Percentiles rank a stretch among this genome's conserved stretches.
These are phyloP conservation scores for Trametes sanguinea DNA, from an alignment of 768 basidiomycete genomes.

Conservation along the genomic window DNA sequence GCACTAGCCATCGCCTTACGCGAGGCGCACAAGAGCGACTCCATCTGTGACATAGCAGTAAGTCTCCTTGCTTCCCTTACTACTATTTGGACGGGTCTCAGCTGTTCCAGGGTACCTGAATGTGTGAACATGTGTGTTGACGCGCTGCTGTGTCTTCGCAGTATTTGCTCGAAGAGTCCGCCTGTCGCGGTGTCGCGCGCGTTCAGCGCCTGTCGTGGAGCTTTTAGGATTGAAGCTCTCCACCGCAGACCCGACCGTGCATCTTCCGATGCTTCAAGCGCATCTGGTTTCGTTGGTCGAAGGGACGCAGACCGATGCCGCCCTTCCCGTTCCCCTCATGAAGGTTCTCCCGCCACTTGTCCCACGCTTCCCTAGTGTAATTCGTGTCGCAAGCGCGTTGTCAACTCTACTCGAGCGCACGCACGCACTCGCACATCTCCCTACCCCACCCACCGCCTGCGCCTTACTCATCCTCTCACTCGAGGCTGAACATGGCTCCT, in stretches of 20 bases:
- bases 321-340: slow-evolving; percentile 25
- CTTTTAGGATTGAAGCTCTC: slow-evolving; percentile 56
- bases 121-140: slow-evolving; percentile 23
- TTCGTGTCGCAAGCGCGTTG: slow-evolving; percentile 26
- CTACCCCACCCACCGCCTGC: slow-evolving; percentile 56
- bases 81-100: slow-evolving; percentile 12
- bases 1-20: slow-evolving; percentile 71
- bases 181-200: slow-evolving; percentile 52
- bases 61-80: slow-evolving; percentile 21
- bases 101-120: slow-evolving; percentile 19
- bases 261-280: slow-evolving; percentile 58
- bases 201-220: slow-evolving; percentile 52
- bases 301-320: neutral
- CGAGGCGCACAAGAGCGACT: slow-evolving; percentile 67
- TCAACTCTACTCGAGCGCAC: slow-evolving; percentile 27
- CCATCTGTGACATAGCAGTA: slow-evolving; percentile 67
- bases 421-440: slow-evolving; percentile 39
- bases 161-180: slow-evolving; percentile 57
- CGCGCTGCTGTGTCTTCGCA: slow-evolving; percentile 25
- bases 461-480: slow-evolving; percentile 69
- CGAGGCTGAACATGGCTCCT: slow-evolving; percentile 61
- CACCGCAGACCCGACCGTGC: slow-evolving; percentile 57
- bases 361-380: slow-evolving; percentile 21
- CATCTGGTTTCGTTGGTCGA: slow-evolving; percentile 41
- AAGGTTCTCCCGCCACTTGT: slow-evolving; percentile 25